phyloP scores from a whole-genome alignment of 2,329 filamentous ascomycete genomes.

The Scolecobasidium constrictum region DNA sequence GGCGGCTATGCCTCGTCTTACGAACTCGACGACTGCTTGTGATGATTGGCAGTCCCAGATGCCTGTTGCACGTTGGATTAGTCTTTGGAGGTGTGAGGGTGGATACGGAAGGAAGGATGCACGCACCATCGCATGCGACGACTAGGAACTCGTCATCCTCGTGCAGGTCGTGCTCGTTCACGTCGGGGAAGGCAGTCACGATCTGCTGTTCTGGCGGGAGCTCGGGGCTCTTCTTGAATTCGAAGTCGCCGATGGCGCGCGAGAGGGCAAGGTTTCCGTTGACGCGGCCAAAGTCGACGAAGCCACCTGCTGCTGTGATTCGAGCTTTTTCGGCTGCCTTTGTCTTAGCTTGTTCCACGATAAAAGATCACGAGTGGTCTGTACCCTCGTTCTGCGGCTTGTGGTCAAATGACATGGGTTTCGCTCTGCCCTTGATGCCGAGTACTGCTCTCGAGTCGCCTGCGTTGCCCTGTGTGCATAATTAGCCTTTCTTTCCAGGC shows the following conservation, averaged over 20 bases:
- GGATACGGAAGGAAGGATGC: background rate
- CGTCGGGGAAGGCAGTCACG: slow-evolving; percentile 92
- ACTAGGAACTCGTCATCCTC: slow-evolving; percentile 82
- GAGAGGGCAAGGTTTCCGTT: slow-evolving; percentile 97
- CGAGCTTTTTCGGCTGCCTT: slow-evolving; percentile 85
- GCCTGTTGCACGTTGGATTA: slow-evolving; percentile 43
- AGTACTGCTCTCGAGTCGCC: slow-evolving; percentile 92
- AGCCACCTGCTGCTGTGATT: slow-evolving; percentile 90
- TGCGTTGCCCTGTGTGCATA: slow-evolving; percentile 68
- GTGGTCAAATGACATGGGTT: slow-evolving; percentile 97
- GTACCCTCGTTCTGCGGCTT: slow-evolving; percentile 96
- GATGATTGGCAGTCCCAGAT: slow-evolving; percentile 99
- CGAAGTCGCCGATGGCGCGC: slow-evolving; percentile 95
- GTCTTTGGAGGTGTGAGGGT: background rate
- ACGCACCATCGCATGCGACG: slow-evolving; percentile 32
- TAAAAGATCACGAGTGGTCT: background rate
- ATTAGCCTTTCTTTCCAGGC: slow-evolving; percentile 16
- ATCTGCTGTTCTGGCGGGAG: slow-evolving; percentile 97
- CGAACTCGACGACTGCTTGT: slow-evolving; percentile 93
- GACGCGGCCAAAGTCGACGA: slow-evolving; percentile 96
- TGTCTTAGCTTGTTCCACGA: slow-evolving; percentile 10
- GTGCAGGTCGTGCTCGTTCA: slow-evolving; percentile 78
- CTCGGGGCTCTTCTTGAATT: slow-evolving; percentile 99
- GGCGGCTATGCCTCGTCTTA: slow-evolving; percentile 87
- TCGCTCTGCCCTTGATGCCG: slow-evolving; percentile 92